Evolutionary conservation across 2,329 filamentous ascomycete species (phyloP).

Genomic region (Talaromyces sp.): DNA sequence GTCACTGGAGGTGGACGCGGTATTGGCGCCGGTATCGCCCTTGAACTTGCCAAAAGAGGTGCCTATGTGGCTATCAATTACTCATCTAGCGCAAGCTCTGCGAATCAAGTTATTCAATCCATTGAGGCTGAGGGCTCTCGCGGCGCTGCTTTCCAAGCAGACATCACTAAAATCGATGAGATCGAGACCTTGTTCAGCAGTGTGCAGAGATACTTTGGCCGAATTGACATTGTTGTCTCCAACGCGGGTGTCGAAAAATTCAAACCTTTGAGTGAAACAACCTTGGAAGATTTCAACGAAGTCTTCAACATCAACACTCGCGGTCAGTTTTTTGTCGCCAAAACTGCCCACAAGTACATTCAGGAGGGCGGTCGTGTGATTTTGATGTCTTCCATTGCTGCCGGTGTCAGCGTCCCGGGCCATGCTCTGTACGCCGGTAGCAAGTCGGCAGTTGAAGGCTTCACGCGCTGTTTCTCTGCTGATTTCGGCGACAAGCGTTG

Average conservation of each 20-base stretch:
- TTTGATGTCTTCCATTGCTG: conserved; percentile 68
- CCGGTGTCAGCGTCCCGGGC: conserved; percentile 65
- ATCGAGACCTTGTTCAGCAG: conserved; percentile 62
- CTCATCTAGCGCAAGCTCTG: conserved; percentile 60
- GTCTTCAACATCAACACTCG: conserved; percentile 62
- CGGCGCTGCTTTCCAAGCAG: conserved; percentile 64
- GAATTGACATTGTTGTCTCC: conserved; percentile 64
- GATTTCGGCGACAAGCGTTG: conserved; percentile 66
- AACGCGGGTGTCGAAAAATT: conserved; percentile 56
- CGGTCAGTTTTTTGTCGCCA: conserved; percentile 62
- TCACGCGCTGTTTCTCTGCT: conserved; percentile 70
- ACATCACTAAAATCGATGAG: conserved; percentile 63
- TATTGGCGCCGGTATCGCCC: conserved; percentile 42
- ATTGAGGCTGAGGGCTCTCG: conserved; percentile 64
- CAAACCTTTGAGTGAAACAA: conserved; percentile 25
- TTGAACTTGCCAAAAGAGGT: conserved; percentile 40
- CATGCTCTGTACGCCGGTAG: conserved; percentile 71
- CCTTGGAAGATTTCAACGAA: conserved; percentile 41
- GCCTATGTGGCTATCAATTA: conserved; percentile 43
- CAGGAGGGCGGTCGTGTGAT: conserved; percentile 69
- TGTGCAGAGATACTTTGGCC: conserved; percentile 61
- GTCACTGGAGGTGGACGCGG: conserved; percentile 39
- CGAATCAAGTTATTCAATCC: conserved; percentile 62
- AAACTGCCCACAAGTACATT: conserved; percentile 67
- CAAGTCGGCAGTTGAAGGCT: conserved; percentile 74